Base-by-base conservation (phyloP, 1,139 yeast species). In the Blastobotrys apis region DNA sequence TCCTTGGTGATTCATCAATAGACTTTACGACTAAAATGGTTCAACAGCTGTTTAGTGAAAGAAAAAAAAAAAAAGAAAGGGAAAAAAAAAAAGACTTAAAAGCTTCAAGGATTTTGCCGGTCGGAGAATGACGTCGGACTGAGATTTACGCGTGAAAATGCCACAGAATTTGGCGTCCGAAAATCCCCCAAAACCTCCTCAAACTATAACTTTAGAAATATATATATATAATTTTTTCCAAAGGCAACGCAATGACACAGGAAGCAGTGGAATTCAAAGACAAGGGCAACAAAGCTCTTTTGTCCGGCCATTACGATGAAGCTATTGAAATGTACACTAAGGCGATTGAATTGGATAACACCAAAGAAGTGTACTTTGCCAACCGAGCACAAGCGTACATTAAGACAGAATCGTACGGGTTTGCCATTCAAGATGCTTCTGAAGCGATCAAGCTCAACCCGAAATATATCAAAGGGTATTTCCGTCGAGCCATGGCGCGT, bases 351-450 rank as follows among this genome's bases (percentile, higher is more conserved):
- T 59, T 81, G 19, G 84, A 84, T 55, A 67, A 77, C 4, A 57
- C 69, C n/a, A 79, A 82, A 50, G 85, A 94, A 1, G 78, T 90
- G 16, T 83, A 80, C 58, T 85, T 69, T 62, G 81, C 96, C 25
- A 92, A 92, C 66, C 72, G 97, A 52, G 97, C 98, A 0, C 94
- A 87, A 57, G 95, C 87, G 1, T 82, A 88, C 54, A 79, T 90
- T 60, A 85, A 86, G 61, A 66, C 81, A 45, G 98, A 92, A 61
- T 82, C 81, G 56, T 90, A 84, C 63, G 97, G 97, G 1, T 72
- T 78, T 40, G 95, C 97, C 1, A 76, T 90, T 3, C 70, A 66
- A 15, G 97, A 90, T 62, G 83, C 95, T 55, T 76, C 81, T 32
- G 66, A 68, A 39, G 90, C 97, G 0, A 71, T 92, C 40, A 74